These are phyloP conservation scores for Stemphylium lycopersici DNA, from an alignment of 2,329 filamentous ascomycete species.

Conservation along the genomic window DNA sequence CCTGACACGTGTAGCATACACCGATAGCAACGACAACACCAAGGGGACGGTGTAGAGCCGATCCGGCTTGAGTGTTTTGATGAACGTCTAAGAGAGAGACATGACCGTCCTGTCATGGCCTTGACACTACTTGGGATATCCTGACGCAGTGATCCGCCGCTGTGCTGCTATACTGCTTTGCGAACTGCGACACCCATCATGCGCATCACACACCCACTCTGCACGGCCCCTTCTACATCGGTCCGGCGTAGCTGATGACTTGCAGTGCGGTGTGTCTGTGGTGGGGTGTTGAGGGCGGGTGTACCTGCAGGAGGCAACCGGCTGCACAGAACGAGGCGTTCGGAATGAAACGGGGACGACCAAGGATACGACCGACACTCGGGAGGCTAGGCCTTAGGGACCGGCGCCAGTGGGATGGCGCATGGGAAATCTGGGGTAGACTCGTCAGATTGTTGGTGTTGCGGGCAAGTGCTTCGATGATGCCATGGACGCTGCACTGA, in stretches of 20 bases:
- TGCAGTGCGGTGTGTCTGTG: slow-evolving; percentile 21
- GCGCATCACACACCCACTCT: slow-evolving; percentile 6
- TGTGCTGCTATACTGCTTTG: neutral
- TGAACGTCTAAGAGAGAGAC: neutral
- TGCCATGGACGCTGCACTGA: no score
- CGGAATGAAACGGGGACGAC: slow-evolving; percentile 25
- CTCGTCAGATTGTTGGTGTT: slow-evolving; percentile 28
- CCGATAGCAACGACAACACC: slow-evolving; percentile 4
- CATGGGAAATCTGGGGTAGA: slow-evolving; percentile 42
- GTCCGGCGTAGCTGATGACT: slow-evolving; percentile 18
- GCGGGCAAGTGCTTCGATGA: neutral
- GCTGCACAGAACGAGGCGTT: slow-evolving; percentile 24
- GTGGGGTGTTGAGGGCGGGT: slow-evolving; percentile 29
- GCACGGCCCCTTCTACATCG: slow-evolving; percentile 14
- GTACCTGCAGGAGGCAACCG: slow-evolving; percentile 43
- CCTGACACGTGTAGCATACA: slow-evolving; percentile 4
- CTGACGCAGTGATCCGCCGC: neutral
- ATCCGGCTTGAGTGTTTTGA: neutral
- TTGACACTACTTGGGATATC: neutral
- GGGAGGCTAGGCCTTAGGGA: slow-evolving; percentile 33
- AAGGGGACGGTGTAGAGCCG: neutral
- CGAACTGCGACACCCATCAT: slow-evolving; percentile 1
- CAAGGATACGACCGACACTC: slow-evolving; percentile 21
- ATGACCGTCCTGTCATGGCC: neutral
- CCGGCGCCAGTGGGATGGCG: slow-evolving; percentile 28